phyloP scores from a whole-genome alignment of 2,329 filamentous ascomycete genomes.

The Phaeosphaeriaceae sp. region DNA sequence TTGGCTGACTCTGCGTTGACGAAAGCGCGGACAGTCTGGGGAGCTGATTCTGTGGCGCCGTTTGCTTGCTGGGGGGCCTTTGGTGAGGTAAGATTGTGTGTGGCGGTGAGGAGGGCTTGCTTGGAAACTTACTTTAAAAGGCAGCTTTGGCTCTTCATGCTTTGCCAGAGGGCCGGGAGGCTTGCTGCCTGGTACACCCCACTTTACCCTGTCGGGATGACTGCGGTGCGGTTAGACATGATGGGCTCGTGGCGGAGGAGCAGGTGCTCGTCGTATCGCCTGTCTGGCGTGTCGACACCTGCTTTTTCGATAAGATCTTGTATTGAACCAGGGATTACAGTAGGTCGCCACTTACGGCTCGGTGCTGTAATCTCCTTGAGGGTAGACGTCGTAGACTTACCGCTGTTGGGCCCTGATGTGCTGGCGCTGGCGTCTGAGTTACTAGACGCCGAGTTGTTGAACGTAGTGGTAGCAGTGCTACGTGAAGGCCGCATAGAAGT shows the following conservation, averaged over 20 bases:
- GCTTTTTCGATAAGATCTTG: constrained; percentile 1
- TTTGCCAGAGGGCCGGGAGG: no score
- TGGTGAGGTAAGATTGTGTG: not conserved
- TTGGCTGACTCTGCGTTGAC: constrained; percentile 8
- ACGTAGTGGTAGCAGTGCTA: not conserved
- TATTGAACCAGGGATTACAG: not conserved
- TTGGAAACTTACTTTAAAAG: not conserved
- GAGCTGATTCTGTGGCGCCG: not conserved
- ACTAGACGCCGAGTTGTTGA: not conserved
- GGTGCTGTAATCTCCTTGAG: not conserved
- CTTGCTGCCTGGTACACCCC: not conserved
- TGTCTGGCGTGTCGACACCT: constrained; percentile 5
- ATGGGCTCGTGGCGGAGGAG: constrained; percentile 16
- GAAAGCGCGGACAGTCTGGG: constrained; percentile 10
- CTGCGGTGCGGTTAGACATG: constrained; percentile 10
- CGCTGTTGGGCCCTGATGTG: not conserved
- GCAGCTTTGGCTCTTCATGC: no score
- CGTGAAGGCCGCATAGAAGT: constrained; percentile 8
- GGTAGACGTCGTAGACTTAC: not conserved
- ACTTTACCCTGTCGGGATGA: constrained; percentile 12
- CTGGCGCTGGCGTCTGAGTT: not conserved
- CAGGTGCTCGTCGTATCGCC: constrained; percentile 20
- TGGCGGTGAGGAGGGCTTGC: not conserved
- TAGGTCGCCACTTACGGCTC: not conserved
- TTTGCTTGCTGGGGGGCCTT: not conserved